Conservation (phyloP, 2,329 filamentous ascomycete genomes). For the Mollisia scopiformis region DNA sequence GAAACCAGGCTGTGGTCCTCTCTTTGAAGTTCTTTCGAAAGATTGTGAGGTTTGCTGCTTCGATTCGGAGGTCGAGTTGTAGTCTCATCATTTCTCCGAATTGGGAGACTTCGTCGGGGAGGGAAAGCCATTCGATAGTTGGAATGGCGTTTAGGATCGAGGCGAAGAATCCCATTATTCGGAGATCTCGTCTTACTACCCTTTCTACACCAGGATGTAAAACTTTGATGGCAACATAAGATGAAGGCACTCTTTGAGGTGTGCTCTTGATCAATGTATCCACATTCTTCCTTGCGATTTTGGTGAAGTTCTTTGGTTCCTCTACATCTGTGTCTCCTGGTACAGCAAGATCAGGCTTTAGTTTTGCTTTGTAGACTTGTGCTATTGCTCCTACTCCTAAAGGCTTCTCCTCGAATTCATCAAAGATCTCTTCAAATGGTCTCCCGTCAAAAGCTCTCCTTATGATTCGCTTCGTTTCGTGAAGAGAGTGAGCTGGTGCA, state of each 20-base stretch:
- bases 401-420: conserved; percentile 89
- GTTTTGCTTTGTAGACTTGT: conserved; percentile 94
- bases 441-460: conserved; percentile 80
- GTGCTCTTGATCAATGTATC: conserved; percentile 85
- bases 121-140: conserved; percentile 94
- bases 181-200: conserved; percentile 84
- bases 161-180: conserved; percentile 94
- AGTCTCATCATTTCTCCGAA: conserved; percentile 99
- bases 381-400: conserved; percentile 95
- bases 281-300: conserved; percentile 78
- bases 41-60: conserved; percentile 84
- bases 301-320: conserved; percentile 59
- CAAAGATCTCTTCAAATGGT: conserved; percentile 87
- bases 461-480: conserved; percentile 78
- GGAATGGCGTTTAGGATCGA: conserved; percentile 81
- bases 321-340: conserved; percentile 61
- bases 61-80: conserved; percentile 94
- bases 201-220: conserved; percentile 90
- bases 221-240: conserved; percentile 94
- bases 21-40: conserved; percentile 92
- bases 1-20: conserved; percentile 93
- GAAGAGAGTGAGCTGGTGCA: conserved; percentile 87
- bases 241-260: conserved; percentile 83
- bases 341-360: conserved; percentile 76
- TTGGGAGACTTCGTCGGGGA: conserved; percentile 90